phyloP scores from a whole-genome alignment of 768 basidiomycete species.

The Suillus decipiens region DNA sequence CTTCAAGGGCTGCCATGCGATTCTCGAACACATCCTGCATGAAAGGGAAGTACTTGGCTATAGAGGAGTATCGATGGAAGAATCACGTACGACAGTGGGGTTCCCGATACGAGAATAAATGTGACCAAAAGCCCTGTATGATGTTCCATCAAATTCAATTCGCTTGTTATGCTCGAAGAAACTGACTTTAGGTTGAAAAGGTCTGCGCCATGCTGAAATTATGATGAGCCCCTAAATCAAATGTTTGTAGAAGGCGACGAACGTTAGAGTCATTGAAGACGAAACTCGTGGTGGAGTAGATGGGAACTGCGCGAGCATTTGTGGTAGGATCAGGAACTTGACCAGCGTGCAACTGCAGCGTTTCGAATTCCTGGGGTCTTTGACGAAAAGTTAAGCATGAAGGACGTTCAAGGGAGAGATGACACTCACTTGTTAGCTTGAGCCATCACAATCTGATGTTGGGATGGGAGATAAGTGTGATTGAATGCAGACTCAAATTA shows the following conservation, averaged over 20 bases:
- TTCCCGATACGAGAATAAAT: conserved; percentile 59
- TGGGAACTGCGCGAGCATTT: conserved; percentile 63
- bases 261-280: conserved; percentile 58
- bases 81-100: conserved; percentile 51
- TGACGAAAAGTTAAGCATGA: not conserved
- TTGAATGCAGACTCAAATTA: not conserved
- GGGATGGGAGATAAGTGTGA: not conserved
- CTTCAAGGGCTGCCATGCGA: conserved; percentile 64
- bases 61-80: not conserved
- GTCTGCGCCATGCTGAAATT: conserved; percentile 50
- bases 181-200: conserved; percentile 47
- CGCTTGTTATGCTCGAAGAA: not conserved
- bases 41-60: not conserved
- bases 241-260: conserved; percentile 6
- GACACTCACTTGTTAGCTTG: conserved; percentile 24
- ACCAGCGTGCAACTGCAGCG: conserved; percentile 64
- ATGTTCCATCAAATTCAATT: not conserved
- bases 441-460: conserved; percentile 18
- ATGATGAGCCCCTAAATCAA: conserved; percentile 9
- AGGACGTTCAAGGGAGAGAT: not conserved
- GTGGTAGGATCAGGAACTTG: conserved; percentile 52
- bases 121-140: conserved; percentile 43
- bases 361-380: conserved; percentile 57
- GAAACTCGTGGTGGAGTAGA: conserved; percentile 58
- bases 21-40: conserved; percentile 65